These are phyloP conservation scores for Cytospora chrysosperma DNA, from an alignment of 2,329 filamentous ascomycete species.

Conservation along the genomic window DNA sequence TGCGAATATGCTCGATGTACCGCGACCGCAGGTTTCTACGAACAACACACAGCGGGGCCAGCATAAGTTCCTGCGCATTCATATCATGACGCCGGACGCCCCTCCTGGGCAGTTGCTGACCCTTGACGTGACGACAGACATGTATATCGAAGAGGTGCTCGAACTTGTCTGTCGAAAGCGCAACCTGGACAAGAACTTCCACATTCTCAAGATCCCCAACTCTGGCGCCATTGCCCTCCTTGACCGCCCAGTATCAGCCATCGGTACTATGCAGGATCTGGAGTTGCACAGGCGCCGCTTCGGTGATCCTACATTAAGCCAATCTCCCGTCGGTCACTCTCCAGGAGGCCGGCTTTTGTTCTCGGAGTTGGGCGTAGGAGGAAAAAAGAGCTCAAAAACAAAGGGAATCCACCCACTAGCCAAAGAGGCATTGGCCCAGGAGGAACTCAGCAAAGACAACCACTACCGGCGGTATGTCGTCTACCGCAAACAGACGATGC, in stretches of 20 bases:
- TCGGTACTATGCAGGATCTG: conserved; percentile 72
- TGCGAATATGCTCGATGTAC: conserved; percentile 55
- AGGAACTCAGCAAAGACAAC: conserved; percentile 53
- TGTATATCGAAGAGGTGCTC: conserved; percentile 78
- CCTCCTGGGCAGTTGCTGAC: conserved; percentile 72
- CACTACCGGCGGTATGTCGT: conserved; percentile 77
- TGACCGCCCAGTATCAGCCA: conserved; percentile 75
- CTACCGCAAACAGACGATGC: conserved; percentile 79
- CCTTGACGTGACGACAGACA: conserved; percentile 76
- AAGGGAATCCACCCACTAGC: conserved; percentile 66
- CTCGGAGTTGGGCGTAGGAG: conserved; percentile 21
- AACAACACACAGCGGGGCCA: conserved; percentile 56
- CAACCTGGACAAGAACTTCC: conserved; percentile 74
- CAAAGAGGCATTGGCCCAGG: conserved; percentile 59
- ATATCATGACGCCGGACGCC: conserved; percentile 68
- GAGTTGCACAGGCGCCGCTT: conserved; percentile 75
- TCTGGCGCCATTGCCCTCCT: conserved; percentile 73
- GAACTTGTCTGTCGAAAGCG: conserved; percentile 76
- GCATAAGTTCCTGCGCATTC: conserved; percentile 69
- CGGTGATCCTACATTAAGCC: conserved; percentile 33
- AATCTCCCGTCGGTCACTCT: conserved; percentile 23
- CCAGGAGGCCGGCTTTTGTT: conserved; percentile 20
- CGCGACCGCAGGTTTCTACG: conserved; percentile 45
- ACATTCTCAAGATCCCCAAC: conserved; percentile 74
- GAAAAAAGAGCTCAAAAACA: conserved; percentile 53